Evolutionary conservation across 2,329 filamentous ascomycete genomes (phyloP), one percentile per base, ranked within the genome.

Genomic region (Exophiala sp.): DNA sequence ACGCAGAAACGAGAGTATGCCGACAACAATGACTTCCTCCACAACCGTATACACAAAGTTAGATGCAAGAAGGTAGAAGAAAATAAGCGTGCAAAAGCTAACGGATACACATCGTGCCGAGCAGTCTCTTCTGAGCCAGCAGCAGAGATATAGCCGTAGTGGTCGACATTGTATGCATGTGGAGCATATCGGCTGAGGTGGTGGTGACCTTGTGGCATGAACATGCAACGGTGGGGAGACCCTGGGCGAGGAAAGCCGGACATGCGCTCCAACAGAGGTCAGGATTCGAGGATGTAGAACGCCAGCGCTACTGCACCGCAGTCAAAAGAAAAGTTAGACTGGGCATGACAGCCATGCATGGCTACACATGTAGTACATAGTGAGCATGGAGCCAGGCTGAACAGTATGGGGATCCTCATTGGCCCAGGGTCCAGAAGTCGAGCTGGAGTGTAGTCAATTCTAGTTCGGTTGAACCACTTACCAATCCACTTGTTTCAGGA

Each of bases 91-190:
- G 19, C 21, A 24, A 41, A 14, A 41, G 19, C 3, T 10, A 5
- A 41, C 38, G 22, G 38, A 5, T 41, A 41, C 7, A 23, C 38
- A 41, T 41, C 38, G 19, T 41, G 38, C 38, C 38, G 38, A 41
- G 38, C 21, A 23, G 22, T 41, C 19, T 24, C 19, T 22, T 41
- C 21, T 21, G 19, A n/a, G 13, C 21, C 6, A 13, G 24, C 4
- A 23, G 11, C 38, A 41, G 19, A 35, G 16, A 18, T 35, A 13
- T 27, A 27, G 24, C 10, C 6, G 34, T 37, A 16, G n/a, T 18
- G 18, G 7, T 19, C 34, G 38, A 41, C 19, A n/a, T 21, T 7
- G n/a, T n/a, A n/a, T n/a, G 22, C 9, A 19, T 11, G 38, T 13
- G 22, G 38, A 41, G 38, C 19, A 24, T 24, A 24, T 22, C 38